These are phyloP conservation scores for Ulota crispa DNA, from an alignment of 225 moss, liverwort and hornwort species.

Conservation along the genomic window DNA sequence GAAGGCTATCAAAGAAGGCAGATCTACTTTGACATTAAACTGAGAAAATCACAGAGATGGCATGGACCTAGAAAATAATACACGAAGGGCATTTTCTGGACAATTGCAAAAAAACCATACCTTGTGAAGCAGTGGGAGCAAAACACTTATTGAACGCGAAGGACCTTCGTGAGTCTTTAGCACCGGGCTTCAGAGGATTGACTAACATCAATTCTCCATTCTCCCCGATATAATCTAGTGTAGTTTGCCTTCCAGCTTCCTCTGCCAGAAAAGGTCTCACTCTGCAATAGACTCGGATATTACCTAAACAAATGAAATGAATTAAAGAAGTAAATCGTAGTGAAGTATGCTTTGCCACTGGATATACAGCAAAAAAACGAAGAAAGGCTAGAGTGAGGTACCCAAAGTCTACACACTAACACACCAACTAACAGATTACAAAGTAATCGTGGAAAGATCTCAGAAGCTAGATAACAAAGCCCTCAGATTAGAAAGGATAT, in stretches of 20 bases:
- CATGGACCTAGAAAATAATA: background rate
- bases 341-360: background rate
- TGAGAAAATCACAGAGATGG: background rate
- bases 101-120: conserved; percentile 19
- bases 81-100: background rate
- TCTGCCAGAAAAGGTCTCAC: conserved; percentile 58
- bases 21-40: background rate
- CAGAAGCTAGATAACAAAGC: background rate
- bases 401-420: background rate
- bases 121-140: conserved; percentile 55
- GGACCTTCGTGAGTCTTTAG: conserved; percentile 58
- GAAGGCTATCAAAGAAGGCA: background rate
- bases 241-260: conserved; percentile 55
- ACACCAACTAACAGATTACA: background rate
- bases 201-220: conserved; percentile 60
- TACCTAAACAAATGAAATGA: conserved; percentile 34
- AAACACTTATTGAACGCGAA: conserved; percentile 65
- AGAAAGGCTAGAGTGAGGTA: background rate
- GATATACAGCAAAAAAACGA: background rate
- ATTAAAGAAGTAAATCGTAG: background rate
- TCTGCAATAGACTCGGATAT: conserved; percentile 66
- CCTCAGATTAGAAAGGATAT: background rate
- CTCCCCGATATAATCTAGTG: conserved; percentile 64
- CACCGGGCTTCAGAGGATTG: conserved; percentile 53
- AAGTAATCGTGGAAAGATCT: background rate